These are phyloP conservation scores for Hericium rajendrae DNA, from an alignment of 768 basidiomycete species.

Conservation along the genomic window DNA sequence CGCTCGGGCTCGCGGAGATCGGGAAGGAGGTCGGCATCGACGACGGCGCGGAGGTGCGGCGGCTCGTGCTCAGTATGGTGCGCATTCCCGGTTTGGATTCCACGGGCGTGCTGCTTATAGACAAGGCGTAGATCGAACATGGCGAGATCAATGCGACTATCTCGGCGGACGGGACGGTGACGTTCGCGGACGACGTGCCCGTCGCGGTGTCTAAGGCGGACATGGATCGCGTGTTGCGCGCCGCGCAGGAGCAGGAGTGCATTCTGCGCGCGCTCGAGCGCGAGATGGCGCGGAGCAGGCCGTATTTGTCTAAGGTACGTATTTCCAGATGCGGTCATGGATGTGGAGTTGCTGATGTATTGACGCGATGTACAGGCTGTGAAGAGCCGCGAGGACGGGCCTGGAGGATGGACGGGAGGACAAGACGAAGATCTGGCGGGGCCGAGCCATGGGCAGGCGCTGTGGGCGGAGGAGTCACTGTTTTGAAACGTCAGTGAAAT, in stretches of 20 bases:
- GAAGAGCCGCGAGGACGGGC: slow-evolving; percentile 11
- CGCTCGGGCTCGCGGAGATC: slow-evolving; percentile 66
- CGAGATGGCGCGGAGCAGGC: slow-evolving; percentile 53
- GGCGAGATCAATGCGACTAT: slow-evolving; percentile 63
- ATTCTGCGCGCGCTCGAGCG: slow-evolving; percentile 41
- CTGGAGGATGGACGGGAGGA: neutral
- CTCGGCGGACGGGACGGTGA: slow-evolving; percentile 59
- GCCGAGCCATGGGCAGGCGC: neutral
- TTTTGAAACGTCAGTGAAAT: neutral
- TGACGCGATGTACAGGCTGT: slow-evolving; percentile 5
- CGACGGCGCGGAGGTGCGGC: slow-evolving; percentile 43
- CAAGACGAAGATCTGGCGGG: slow-evolving; percentile 7
- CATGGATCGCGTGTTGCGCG: slow-evolving; percentile 47
- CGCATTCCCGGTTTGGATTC: neutral
- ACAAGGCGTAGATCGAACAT: slow-evolving; percentile 47
- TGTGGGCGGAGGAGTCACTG: slow-evolving; percentile 13
- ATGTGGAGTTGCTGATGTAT: neutral
- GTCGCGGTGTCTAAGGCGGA: slow-evolving; percentile 49
- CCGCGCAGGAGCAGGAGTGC: slow-evolving; percentile 45
- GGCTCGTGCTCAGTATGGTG: slow-evolving; percentile 70
- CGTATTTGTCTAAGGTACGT: slow-evolving; percentile 63
- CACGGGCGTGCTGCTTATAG: neutral
- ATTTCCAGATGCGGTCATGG: neutral
- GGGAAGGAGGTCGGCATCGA: slow-evolving; percentile 43
- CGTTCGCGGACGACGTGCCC: slow-evolving; percentile 55